Evolutionary conservation across 1,139 yeast species (phyloP).

Genomic region (Meyerozyma sp.): DNA sequence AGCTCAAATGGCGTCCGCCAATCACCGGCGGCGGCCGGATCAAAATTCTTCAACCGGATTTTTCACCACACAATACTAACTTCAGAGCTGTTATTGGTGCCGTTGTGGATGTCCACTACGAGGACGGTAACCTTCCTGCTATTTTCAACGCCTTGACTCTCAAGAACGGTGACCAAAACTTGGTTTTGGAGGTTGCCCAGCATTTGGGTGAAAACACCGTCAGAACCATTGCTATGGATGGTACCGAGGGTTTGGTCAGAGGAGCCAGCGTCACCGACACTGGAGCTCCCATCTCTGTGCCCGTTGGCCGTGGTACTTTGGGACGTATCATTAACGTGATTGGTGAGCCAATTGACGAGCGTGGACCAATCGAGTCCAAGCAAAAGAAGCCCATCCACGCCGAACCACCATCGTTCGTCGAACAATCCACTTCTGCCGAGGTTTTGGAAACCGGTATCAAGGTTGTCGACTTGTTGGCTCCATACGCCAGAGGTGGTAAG

Average conservation of each 20-base stretch:
- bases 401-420: slow-evolving; percentile 93
- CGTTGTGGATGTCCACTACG: slow-evolving; percentile 98
- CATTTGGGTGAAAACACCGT: slow-evolving; percentile 99
- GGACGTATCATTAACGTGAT: slow-evolving; percentile 98
- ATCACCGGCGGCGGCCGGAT: slow-evolving; percentile 1
- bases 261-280: slow-evolving; percentile 90
- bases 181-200: slow-evolving; percentile 97
- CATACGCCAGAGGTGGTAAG: slow-evolving; percentile 99
- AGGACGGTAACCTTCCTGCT: slow-evolving; percentile 94
- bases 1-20: no score
- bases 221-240: slow-evolving; percentile 99
- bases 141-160: slow-evolving; percentile 95
- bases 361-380: slow-evolving; percentile 94
- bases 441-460: slow-evolving; percentile 99
- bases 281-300: slow-evolving; percentile 97
- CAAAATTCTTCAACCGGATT: slow-evolving; percentile 4
- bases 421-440: slow-evolving; percentile 97
- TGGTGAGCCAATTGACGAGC: slow-evolving; percentile 99
- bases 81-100: slow-evolving; percentile 98
- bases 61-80: slow-evolving; percentile 1
- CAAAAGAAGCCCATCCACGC: slow-evolving; percentile 97
- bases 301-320: slow-evolving; percentile 98
- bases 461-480: slow-evolving; percentile 98
- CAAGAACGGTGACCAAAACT: slow-evolving; percentile 60
- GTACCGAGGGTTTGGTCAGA: slow-evolving; percentile 99